Percentiles rank a stretch among this genome's conserved stretches.
Conservation (phyloP, 129 eudicot genomes). For the Lonicera japonica region DNA sequence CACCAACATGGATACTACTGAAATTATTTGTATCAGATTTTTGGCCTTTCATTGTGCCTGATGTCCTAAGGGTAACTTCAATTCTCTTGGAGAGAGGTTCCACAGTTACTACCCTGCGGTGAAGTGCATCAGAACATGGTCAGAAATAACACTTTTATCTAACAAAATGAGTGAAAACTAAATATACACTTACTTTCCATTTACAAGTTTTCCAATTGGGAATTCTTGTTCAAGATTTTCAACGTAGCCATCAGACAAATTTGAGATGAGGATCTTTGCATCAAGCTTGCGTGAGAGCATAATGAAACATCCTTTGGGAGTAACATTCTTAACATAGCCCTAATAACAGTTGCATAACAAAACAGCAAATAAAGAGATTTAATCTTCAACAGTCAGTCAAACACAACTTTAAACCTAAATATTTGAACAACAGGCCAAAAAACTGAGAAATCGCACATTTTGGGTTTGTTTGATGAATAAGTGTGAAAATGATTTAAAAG, state of each 20-base stretch:
- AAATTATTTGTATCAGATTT: constrained; percentile 31
- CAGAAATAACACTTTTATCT: background rate
- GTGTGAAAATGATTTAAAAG: too few species aligned
- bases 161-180: background rate
- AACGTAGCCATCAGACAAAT: constrained; percentile 73
- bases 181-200: constrained; percentile 59
- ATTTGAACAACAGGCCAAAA: too few species aligned
- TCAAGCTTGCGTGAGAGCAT: constrained; percentile 79
- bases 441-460: too few species aligned
- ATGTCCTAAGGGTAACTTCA: constrained; percentile 69
- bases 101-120: constrained; percentile 63
- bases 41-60: constrained; percentile 26
- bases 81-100: constrained; percentile 83
- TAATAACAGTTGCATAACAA: constrained; percentile 9
- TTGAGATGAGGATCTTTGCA: constrained; percentile 69
- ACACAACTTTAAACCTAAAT: too few species aligned
- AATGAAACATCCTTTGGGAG: constrained; percentile 80
- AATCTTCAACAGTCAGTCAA: too few species aligned
- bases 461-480: too few species aligned
- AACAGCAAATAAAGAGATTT: too few species aligned
- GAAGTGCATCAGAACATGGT: constrained; percentile 9
- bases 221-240: constrained; percentile 70
- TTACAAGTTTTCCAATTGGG: constrained; percentile 77
- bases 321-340: constrained; percentile 84
- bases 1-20: constrained; percentile 51